A percentile compares a stretch with the other conserved stretches of the same genome.
phyloP scores from a whole-genome alignment of 2,329 filamentous ascomycete genomes.

The Rutstroemia sp. region DNA sequence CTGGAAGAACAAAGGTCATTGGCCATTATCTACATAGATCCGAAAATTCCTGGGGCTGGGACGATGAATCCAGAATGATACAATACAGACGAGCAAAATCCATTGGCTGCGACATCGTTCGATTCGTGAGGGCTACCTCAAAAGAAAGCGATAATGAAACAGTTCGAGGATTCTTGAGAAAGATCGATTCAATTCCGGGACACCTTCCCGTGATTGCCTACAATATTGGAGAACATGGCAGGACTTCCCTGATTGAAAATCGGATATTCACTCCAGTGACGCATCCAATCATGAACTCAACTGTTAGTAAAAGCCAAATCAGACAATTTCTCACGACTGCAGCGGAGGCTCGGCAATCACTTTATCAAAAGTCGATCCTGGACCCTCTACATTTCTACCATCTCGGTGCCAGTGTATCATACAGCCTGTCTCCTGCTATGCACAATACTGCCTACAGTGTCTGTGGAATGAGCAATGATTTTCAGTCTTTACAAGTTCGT shows the following conservation, averaged over 20 bases:
- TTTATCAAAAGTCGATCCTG: slow-evolving; percentile 59
- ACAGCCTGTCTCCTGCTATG: slow-evolving; percentile 72
- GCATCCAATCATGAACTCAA: slow-evolving; percentile 48
- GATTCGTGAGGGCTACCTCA: slow-evolving; percentile 44
- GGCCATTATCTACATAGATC: slow-evolving; percentile 38
- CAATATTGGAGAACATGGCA: slow-evolving; percentile 47
- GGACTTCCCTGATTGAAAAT: slow-evolving; percentile 50
- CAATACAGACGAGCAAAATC: slow-evolving; percentile 43
- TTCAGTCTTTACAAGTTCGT: slow-evolving; percentile 55
- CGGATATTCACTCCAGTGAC: slow-evolving; percentile 49
- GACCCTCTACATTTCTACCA: slow-evolving; percentile 68
- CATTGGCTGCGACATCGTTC: slow-evolving; percentile 49
- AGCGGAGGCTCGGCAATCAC: slow-evolving; percentile 53
- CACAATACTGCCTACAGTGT: slow-evolving; percentile 62
- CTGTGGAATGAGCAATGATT: slow-evolving; percentile 62
- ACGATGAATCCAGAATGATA: slow-evolving; percentile 38
- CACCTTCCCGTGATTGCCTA: slow-evolving; percentile 40
- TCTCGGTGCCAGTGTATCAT: slow-evolving; percentile 63
- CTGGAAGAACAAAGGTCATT: slow-evolving; percentile 47
- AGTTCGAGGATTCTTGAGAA: slow-evolving; percentile 21
- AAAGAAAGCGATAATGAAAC: slow-evolving; percentile 43
- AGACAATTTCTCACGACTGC: slow-evolving; percentile 40
- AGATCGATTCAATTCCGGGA: slow-evolving; percentile 21
- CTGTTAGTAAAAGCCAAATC: slow-evolving; percentile 34
- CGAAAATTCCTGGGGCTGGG: slow-evolving; percentile 37